Evolutionary conservation across 2,329 filamentous ascomycete genomes (phyloP), one percentile per base, ranked within the genome.

Genomic region (Tolypocladium paradoxum): DNA sequence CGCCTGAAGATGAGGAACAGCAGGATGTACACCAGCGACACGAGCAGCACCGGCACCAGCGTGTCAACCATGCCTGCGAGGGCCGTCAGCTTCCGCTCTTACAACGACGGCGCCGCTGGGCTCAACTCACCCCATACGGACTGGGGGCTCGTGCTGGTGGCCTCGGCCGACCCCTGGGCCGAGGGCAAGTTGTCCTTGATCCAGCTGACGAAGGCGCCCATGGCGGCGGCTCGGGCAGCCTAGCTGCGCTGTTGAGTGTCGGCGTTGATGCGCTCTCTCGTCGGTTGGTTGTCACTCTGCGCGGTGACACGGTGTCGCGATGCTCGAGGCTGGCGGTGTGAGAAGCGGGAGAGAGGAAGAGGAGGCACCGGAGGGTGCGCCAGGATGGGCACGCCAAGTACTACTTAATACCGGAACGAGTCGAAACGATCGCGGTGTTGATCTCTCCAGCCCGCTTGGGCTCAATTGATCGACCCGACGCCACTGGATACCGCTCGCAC

Each of bases 1-100:
- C 70, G 70, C 43, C 81, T 70, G 38, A 78, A 61, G 18, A 74
- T 48, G 50, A 81, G 59, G 62, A 83, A 83, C 53, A 80, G 65
- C 56, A 68, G 31, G n/a, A 82, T 53, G 58, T 77, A 81, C 35
- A 78, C 59, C 29, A 58, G 66, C 6, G 77, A 72, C 54, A 76
- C 73, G 45, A 76, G 56, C 46, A 78, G 60, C 6, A 82, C 72
- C 11, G 81, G 81, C 8, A 79, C 58, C 20, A 83, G 71, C 34
- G 80, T 83, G 62, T 70, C 70, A 47, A 80, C 36, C 69, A 72
- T 72, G 62, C 68, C 68, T 70, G 11, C 1, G 18, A 14, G 38
- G 11, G 43, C 24, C 33, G 33, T 37, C 12, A 35, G 43, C 24
- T 33, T 12, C 34, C 1, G 14, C 7, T n/a, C 35, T 34, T 34